phyloP scores from a whole-genome alignment of 192 early-diverging fungal genomes.

The Podila verticillata region DNA sequence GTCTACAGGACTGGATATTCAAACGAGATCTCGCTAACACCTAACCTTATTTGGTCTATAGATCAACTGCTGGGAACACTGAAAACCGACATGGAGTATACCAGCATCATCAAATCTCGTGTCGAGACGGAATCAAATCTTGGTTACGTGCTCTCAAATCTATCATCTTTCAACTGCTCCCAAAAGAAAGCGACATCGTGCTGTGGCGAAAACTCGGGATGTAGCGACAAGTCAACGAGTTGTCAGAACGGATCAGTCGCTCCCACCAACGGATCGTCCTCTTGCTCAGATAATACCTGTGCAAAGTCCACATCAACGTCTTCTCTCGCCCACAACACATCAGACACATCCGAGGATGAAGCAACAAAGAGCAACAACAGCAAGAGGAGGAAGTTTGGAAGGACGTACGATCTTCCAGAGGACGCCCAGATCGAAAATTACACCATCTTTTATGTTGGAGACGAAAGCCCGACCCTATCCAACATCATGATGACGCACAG shows the following conservation, averaged over 20 bases:
- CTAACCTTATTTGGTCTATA: conserved; percentile 7
- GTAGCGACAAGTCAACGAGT: neutral
- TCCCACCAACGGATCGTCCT: neutral
- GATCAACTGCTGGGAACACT: conserved; percentile 24
- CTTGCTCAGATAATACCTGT: neutral
- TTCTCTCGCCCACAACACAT: neutral
- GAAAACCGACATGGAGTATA: conserved; percentile 23
- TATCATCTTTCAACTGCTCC: neutral
- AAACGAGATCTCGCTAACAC: neutral
- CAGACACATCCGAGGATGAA: neutral
- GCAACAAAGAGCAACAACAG: neutral
- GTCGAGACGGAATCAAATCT: conserved; percentile 58
- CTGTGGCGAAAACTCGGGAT: neutral
- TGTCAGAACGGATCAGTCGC: conserved; percentile 1
- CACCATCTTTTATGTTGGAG: conserved; percentile 85
- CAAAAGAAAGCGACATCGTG: conserved; percentile 4
- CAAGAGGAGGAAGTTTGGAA: conserved; percentile 53
- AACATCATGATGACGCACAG: conserved; percentile 88
- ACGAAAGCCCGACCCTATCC: conserved; percentile 82
- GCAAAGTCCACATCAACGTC: conserved; percentile 2
- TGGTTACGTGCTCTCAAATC: conserved; percentile 24
- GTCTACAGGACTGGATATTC: too few species aligned
- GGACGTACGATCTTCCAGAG: conserved; percentile 63
- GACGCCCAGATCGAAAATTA: conserved; percentile 66
- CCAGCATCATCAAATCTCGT: conserved; percentile 51